Conservation (phyloP, 225 moss, liverwort and hornwort genomes). For the Antitrichia curtipendula region DNA sequence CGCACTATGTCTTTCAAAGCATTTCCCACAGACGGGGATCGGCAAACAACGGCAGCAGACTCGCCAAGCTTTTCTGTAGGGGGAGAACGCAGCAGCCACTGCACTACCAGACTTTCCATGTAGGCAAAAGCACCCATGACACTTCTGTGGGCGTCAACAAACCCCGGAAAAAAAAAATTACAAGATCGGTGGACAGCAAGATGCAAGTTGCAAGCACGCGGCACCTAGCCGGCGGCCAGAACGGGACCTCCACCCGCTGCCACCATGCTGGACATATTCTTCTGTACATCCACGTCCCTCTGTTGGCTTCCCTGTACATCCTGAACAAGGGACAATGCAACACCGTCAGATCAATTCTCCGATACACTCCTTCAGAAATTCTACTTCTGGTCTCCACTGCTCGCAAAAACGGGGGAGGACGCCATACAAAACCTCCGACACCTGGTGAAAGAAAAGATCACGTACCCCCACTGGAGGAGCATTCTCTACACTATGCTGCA, state of each 20-base stretch:
- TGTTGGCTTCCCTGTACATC: conserved; percentile 28
- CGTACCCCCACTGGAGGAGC: conserved; percentile 41
- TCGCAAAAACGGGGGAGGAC: background rate
- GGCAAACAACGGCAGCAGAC: conserved; percentile 4
- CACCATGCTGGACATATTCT: conserved; percentile 23
- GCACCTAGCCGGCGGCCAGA: conserved; percentile 18
- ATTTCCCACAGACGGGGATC: conserved; percentile 7
- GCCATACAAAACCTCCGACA: background rate
- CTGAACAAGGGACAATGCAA: background rate
- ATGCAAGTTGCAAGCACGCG: background rate
- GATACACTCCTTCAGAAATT: too few relatives aligned
- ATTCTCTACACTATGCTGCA: conserved; percentile 66
- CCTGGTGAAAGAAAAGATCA: background rate
- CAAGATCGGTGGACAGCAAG: background rate
- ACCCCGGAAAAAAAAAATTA: background rate
- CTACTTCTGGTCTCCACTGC: background rate
- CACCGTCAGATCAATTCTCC: background rate
- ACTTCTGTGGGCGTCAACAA: conserved; percentile 10
- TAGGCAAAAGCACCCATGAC: conserved; percentile 6
- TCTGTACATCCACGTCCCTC: conserved; percentile 35
- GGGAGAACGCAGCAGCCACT: background rate
- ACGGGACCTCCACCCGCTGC: conserved; percentile 17
- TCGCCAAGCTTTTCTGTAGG: background rate
- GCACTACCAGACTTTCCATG: conserved; percentile 9
- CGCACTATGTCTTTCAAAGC: conserved; percentile 19